A percentile compares a stretch with the other conserved stretches of the same genome.
phyloP scores from a whole-genome alignment of 2,329 filamentous ascomycete genomes.

The Juglanconis sp. region DNA sequence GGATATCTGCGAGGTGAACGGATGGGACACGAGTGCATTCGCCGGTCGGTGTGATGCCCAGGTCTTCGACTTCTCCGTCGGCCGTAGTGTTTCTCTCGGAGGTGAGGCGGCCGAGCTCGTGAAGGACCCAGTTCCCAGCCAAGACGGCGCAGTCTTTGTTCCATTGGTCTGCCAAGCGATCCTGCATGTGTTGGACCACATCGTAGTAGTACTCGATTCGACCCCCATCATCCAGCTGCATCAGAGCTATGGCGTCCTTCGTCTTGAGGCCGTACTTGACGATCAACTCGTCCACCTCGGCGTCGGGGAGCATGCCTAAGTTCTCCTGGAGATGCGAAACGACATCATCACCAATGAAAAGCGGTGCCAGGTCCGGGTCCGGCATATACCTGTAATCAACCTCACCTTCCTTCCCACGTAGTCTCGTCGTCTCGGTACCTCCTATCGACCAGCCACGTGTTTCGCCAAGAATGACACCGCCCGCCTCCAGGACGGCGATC shows the following conservation, averaged over 20 bases:
- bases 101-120: constrained; percentile 69
- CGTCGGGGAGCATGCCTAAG: constrained; percentile 71
- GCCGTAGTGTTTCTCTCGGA: constrained; percentile 38
- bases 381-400: constrained; percentile 99
- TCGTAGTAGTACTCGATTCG: constrained; percentile 79
- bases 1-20: constrained; percentile 46
- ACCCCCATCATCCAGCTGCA: constrained; percentile 73
- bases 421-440: constrained; percentile 71
- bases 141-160: constrained; percentile 41
- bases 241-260: constrained; percentile 80
- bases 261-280: constrained; percentile 64
- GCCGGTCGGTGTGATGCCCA: constrained; percentile 40
- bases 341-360: constrained; percentile 71
- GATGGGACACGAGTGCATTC: constrained; percentile 45
- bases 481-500: constrained; percentile 73
- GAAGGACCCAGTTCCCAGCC: constrained; percentile 66
- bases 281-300: constrained; percentile 61
- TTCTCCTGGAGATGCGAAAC: constrained; percentile 59
- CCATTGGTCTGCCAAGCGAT: constrained; percentile 17
- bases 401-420: constrained; percentile 92
- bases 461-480: constrained; percentile 75
- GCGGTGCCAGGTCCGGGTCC: constrained; percentile 81
- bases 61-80: constrained; percentile 13
- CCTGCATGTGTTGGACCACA: constrained; percentile 50
- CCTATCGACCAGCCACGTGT: constrained; percentile 91